Percentiles rank a stretch among this genome's conserved stretches.
Evolutionary conservation across 768 basidiomycete species (phyloP).

Genomic region (Pholiota microspora): DNA sequence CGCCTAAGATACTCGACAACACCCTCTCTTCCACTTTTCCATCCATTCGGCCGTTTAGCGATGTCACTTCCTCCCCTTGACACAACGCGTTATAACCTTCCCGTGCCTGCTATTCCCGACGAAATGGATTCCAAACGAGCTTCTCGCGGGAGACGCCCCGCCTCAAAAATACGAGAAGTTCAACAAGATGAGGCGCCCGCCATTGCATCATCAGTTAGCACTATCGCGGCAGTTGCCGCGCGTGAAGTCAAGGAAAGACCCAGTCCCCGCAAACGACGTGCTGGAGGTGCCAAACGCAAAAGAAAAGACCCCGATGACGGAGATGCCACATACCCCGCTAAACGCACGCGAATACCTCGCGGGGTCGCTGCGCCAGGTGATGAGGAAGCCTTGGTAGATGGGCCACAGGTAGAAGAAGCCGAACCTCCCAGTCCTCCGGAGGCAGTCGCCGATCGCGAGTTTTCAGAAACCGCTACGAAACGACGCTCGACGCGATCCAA

Average conservation of each 20-base stretch:
- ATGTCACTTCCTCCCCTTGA: constrained; percentile 66
- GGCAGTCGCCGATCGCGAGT: constrained; percentile 28
- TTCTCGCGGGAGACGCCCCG: constrained; percentile 41
- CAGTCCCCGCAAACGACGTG: constrained; percentile 52
- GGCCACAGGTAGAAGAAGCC: constrained; percentile 18
- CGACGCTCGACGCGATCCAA: constrained; percentile 50
- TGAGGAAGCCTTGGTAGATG: constrained; percentile 39
- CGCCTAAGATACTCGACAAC: constrained; percentile 11
- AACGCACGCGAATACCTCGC: constrained; percentile 56
- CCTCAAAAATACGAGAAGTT: constrained; percentile 48
- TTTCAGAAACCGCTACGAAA: constrained; percentile 32
- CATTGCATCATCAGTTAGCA: constrained; percentile 22
- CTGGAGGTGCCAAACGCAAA: constrained; percentile 51
- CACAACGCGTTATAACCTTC: constrained; percentile 54
- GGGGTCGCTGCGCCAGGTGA: constrained; percentile 34
- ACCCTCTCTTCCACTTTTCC: constrained; percentile 61
- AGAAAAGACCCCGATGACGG: constrained; percentile 60
- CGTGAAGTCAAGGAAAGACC: constrained; percentile 39
- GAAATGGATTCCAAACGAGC: constrained; percentile 28
- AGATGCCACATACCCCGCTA: constrained; percentile 71
- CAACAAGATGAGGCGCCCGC: constrained; percentile 34
- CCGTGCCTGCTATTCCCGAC: constrained; percentile 42
- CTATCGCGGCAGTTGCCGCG: constrained; percentile 33
- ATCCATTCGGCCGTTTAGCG: constrained; percentile 62
- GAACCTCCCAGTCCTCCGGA: constrained; percentile 22